phyloP scores from a whole-genome alignment of 2,329 filamentous ascomycete species.

The Fusarium napiforme region DNA sequence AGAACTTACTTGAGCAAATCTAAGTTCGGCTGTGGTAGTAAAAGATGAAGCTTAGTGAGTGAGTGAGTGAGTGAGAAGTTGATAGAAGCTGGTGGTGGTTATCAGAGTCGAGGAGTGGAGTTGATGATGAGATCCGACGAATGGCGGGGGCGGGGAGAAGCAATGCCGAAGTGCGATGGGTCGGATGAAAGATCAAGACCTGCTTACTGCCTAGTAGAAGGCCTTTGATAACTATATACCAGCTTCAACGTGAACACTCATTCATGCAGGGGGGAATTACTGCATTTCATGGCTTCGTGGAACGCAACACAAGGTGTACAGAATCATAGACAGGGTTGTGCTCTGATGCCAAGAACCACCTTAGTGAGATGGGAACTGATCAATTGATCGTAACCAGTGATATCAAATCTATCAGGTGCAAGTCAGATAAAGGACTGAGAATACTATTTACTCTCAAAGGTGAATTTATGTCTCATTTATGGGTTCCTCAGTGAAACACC shows the following conservation, averaged over 20 bases:
- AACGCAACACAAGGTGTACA: not conserved
- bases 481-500: not conserved
- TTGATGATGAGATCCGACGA: conserved; percentile 24
- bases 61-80: conserved; percentile 3
- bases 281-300: not conserved
- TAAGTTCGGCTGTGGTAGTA: not conserved
- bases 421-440: no score
- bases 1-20: not conserved
- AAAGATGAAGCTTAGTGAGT: conserved; percentile 1
- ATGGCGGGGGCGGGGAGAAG: conserved; percentile 31
- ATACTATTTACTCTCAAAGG: not conserved
- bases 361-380: not conserved
- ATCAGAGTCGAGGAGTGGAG: conserved; percentile 20
- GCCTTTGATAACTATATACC: not conserved
- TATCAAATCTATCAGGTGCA: not conserved
- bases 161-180: conserved; percentile 23
- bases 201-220: conserved; percentile 15
- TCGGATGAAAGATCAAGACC: conserved; percentile 14
- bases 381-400: not conserved
- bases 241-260: not conserved
- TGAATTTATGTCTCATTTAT: not conserved
- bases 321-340: not conserved
- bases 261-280: not conserved
- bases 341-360: not conserved
- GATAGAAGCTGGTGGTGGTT: conserved; percentile 25